Conservation (phyloP, 495 filamentous ascomycete genomes). For the Annulohypoxylon maeteangense region DNA sequence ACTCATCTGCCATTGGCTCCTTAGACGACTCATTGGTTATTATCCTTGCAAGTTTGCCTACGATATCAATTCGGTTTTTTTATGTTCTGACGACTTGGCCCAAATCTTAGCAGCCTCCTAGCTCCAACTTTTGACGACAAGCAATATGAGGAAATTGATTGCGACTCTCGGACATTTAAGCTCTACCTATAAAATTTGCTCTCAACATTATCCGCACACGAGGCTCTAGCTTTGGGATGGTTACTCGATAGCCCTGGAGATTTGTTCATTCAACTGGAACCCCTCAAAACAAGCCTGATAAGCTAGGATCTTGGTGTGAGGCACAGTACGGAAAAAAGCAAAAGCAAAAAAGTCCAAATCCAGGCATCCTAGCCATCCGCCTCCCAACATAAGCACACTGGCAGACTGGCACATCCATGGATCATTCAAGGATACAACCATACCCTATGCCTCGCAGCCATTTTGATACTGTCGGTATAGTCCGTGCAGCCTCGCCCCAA, state of each 20-base stretch:
- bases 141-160: background rate
- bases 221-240: background rate
- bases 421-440: slow-evolving; percentile 8
- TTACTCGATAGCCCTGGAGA: background rate
- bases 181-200: background rate
- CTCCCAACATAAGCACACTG: slow-evolving; percentile 10
- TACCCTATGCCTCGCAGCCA: background rate
- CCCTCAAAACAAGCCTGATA: background rate
- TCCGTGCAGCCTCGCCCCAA: slow-evolving; percentile 29
- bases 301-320: slow-evolving; percentile 6
- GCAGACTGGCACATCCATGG: too few relatives aligned
- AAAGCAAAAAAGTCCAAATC: background rate
- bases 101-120: slow-evolving; percentile 13
- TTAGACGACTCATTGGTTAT: slow-evolving; percentile 36
- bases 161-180: background rate
- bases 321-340: background rate
- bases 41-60: slow-evolving; percentile 39
- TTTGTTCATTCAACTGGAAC: background rate
- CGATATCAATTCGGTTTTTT: slow-evolving; percentile 44
- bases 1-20: slow-evolving; percentile 36
- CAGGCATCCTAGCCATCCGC: background rate
- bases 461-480: slow-evolving; percentile 24
- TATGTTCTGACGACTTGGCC: slow-evolving; percentile 24
- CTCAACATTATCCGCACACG: background rate
- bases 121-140: slow-evolving; percentile 11